A percentile compares a stretch with the other conserved stretches of the same genome.
These are phyloP conservation scores for Daldinia loculata DNA, from an alignment of 495 filamentous ascomycete genomes.

Conservation along the genomic window DNA sequence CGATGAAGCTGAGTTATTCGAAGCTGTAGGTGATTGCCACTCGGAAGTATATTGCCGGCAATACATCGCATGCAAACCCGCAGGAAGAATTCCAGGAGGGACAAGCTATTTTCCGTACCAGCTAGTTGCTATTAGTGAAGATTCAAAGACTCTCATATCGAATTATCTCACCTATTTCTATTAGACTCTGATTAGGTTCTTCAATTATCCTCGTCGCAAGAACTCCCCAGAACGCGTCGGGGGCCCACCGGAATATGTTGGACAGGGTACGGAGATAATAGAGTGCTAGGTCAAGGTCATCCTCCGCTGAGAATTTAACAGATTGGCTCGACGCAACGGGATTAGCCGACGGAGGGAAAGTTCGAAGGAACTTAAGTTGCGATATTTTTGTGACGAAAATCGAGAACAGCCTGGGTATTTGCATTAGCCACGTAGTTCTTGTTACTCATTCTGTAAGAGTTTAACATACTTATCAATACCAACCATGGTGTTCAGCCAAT, in stretches of 20 bases:
- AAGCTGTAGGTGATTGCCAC: slow-evolving; percentile 46
- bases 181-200: slow-evolving; percentile 46
- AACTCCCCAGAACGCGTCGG: slow-evolving; percentile 67
- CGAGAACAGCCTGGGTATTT: slow-evolving; percentile 57
- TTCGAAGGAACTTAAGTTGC: slow-evolving; percentile 62
- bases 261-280: slow-evolving; percentile 82
- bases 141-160: not conserved
- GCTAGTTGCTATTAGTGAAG: slow-evolving; percentile 39
- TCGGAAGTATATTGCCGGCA: slow-evolving; percentile 54
- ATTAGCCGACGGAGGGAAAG: slow-evolving; percentile 48
- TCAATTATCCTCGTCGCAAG: slow-evolving; percentile 61
- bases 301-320: slow-evolving; percentile 52
- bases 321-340: slow-evolving; percentile 34
- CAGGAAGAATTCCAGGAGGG: slow-evolving; percentile 69
- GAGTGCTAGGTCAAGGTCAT: slow-evolving; percentile 77
- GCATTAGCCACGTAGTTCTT: slow-evolving; percentile 10
- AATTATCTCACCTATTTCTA: slow-evolving; percentile 55
- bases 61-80: slow-evolving; percentile 66
- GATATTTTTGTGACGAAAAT: slow-evolving; percentile 66
- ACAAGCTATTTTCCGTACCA: slow-evolving; percentile 60
- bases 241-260: slow-evolving; percentile 71
- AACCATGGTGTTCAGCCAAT: slow-evolving; percentile 81
- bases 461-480: slow-evolving; percentile 67
- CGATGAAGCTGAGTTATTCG: slow-evolving; percentile 70
- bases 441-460: not conserved